Evolutionary conservation across 768 basidiomycete genomes (phyloP), one percentile per base, ranked within the genome.

Genomic region (Phlebiopsis flavidoalba): DNA sequence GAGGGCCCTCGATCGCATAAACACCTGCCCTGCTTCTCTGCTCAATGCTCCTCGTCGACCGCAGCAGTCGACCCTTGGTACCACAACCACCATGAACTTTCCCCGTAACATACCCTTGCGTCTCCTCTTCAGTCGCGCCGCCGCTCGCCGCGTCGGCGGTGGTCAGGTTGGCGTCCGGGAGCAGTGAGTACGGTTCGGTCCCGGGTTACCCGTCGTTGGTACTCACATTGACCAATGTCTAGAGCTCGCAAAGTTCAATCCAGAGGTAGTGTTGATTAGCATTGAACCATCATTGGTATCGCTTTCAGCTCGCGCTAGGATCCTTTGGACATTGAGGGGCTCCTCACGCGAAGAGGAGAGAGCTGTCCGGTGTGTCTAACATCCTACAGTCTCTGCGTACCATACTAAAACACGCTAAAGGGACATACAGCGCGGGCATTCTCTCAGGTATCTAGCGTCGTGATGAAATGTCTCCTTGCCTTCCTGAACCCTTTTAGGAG

Each of bases 311-410:
- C 7, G 5, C 5, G 14, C 1, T 59, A 95, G 92, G 95, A 98
- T 70, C 91, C 95, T 0, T 75, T 98, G 64, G 83, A 83, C 66
- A 68, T 94, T 31, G 89, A 93, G 61, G 84, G 85, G 0, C 79
- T 91, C 45, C 75, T 98, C 63, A 91, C 91, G n/a, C 0, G 93
- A 94, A 55, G 96, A 97, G 40, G 96, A 98, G 74, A 80, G 84
- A 64, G 89, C 91, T 14, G 89, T 97, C 66, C 84, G 93, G 95
- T 94, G 61, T 48, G 79, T 60, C 1, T 17, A 8, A 15, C 31
- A 61, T 17, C 33, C 49, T 19, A 14, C 24, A 40, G 12, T 33
- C 37, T 11, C 17, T 10, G 55, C 22, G 21, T 53, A 31, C 26
- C 37, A 63, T 21, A 35, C 40, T 57, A 48, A 54, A 53, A 51